Conservation (phyloP, 352 stramenopile genomes). For the Globisporangium solare region DNA sequence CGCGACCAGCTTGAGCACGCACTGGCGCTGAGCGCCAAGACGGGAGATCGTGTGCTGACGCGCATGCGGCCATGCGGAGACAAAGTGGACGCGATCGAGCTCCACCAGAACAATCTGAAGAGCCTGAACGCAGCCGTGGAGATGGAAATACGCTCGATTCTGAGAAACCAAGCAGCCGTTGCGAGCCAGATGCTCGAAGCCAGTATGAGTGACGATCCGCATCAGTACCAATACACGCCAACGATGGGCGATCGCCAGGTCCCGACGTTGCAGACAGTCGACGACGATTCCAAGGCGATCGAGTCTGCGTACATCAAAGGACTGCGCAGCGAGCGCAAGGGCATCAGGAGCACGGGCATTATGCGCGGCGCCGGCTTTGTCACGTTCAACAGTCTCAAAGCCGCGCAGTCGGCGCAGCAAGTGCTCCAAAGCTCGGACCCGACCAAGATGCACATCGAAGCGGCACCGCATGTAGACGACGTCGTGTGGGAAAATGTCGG, state of each 20-base stretch:
- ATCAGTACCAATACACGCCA: constrained; percentile 21
- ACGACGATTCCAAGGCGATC: constrained; percentile 30
- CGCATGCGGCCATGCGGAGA: constrained; percentile 29
- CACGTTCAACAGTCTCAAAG: constrained; percentile 74
- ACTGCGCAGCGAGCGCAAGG: constrained; percentile 34
- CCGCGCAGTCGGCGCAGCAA: constrained; percentile 70
- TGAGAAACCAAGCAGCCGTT: constrained; percentile 58
- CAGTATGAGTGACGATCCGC: constrained; percentile 17
- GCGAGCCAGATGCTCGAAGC: constrained; percentile 56
- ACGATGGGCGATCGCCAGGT: constrained; percentile 7
- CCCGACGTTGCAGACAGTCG: constrained; percentile 26
- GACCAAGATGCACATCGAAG: constrained; percentile 66
- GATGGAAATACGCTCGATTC: constrained; percentile 66
- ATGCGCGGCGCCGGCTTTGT: constrained; percentile 78
- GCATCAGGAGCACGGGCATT: constrained; percentile 36
- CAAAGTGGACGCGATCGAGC: constrained; percentile 65
- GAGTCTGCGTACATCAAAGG: constrained; percentile 64
- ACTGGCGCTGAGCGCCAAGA: constrained; percentile 57
- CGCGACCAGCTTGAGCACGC: constrained; percentile 67
- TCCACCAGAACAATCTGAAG: constrained; percentile 66
- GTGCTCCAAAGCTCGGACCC: constrained; percentile 71
- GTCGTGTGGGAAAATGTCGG: constrained; percentile 82
- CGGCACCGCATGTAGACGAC: constrained; percentile 56
- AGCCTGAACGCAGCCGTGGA: constrained; percentile 69
- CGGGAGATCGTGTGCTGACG: constrained; percentile 49